These are phyloP conservation scores for Phytophthora pinifolia DNA, from an alignment of 352 stramenopile genomes.

Conservation along the genomic window DNA sequence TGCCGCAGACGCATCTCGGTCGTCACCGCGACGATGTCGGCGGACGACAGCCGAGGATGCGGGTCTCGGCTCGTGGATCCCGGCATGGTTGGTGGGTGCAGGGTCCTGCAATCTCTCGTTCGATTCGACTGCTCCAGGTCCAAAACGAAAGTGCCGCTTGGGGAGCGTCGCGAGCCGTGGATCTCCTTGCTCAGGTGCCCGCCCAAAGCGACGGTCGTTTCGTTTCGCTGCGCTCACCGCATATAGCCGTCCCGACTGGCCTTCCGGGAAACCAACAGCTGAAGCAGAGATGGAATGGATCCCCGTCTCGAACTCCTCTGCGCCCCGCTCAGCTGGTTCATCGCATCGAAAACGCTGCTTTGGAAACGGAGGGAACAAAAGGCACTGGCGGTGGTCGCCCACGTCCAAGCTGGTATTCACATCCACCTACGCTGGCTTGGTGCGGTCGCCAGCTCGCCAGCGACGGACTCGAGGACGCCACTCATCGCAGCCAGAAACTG, in stretches of 20 bases:
- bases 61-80: constrained; percentile 29
- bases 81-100: too few species aligned
- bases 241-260: too few species aligned
- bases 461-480: constrained; percentile 22
- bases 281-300: too few species aligned
- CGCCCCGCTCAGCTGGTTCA: neutral
- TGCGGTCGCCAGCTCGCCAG: constrained; percentile 3
- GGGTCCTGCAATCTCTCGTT: constrained; percentile 1
- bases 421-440: constrained; percentile 27
- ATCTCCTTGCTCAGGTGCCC: too few species aligned
- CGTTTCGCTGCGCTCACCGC: too few species aligned
- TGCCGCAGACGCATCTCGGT: constrained; percentile 78
- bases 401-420: constrained; percentile 25
- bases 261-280: too few species aligned
- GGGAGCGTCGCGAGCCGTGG: too few species aligned
- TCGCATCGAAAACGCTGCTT: constrained; percentile 8
- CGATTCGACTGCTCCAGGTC: constrained; percentile 6
- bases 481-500: constrained; percentile 62
- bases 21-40: constrained; percentile 82
- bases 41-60: constrained; percentile 68
- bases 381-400: neutral
- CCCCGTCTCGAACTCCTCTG: neutral
- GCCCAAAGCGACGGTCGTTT: too few species aligned
- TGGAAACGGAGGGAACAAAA: neutral
- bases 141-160: constrained; percentile 31